phyloP scores from a whole-genome alignment of 2,329 filamentous ascomycete genomes.

The Aspergillus piperis region DNA sequence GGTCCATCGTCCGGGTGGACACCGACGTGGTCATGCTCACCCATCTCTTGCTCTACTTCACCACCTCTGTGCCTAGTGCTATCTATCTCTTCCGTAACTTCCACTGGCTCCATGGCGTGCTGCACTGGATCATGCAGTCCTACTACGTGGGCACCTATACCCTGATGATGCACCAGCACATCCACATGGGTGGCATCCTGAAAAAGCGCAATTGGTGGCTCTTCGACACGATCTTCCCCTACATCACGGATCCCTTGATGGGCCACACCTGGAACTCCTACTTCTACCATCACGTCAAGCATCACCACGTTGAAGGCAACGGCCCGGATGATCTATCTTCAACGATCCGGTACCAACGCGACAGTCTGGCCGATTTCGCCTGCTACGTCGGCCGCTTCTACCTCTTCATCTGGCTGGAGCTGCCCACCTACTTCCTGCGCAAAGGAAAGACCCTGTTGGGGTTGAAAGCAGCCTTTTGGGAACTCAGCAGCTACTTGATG shows the following conservation, averaged over 20 bases:
- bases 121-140: slow-evolving; percentile 66
- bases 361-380: slow-evolving; percentile 66
- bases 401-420: slow-evolving; percentile 71
- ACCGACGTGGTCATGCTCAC: slow-evolving; percentile 79
- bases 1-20: slow-evolving; percentile 60
- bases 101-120: slow-evolving; percentile 65
- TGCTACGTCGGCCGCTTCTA: slow-evolving; percentile 73
- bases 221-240: slow-evolving; percentile 69
- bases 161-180: slow-evolving; percentile 81
- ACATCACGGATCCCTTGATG: slow-evolving; percentile 73
- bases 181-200: slow-evolving; percentile 72
- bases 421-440: slow-evolving; percentile 71
- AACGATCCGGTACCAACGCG: slow-evolving; percentile 74
- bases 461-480: slow-evolving; percentile 61
- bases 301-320: slow-evolving; percentile 81
- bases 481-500: slow-evolving; percentile 58
- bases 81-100: slow-evolving; percentile 66
- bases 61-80: slow-evolving; percentile 70
- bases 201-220: slow-evolving; percentile 51
- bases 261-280: slow-evolving; percentile 85
- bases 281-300: slow-evolving; percentile 83
- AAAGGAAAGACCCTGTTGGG: slow-evolving; percentile 61
- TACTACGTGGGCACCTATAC: slow-evolving; percentile 75
- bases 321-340: slow-evolving; percentile 74
- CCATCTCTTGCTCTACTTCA: slow-evolving; percentile 71